phyloP scores from a whole-genome alignment of 208 protist genomes.

The Trypanosoma brucei region DNA sequence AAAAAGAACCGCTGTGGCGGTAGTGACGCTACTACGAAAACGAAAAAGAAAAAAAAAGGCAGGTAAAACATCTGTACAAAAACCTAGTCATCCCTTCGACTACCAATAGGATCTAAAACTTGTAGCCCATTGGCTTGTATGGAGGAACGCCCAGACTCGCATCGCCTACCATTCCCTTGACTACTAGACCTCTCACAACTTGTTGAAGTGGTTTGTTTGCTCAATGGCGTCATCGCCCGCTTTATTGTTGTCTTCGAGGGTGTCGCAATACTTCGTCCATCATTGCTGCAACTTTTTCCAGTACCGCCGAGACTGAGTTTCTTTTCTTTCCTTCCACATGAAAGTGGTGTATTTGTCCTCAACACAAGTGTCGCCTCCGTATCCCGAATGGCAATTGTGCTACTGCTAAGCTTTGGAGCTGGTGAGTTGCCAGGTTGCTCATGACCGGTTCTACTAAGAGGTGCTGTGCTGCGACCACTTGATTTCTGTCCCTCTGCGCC shows the following conservation, averaged over 20 bases:
- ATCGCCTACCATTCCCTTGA: too few relatives aligned
- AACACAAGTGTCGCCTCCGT: constrained; percentile 5
- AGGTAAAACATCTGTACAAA: too few relatives aligned
- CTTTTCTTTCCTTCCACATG: not conserved
- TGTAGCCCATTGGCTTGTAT: too few relatives aligned
- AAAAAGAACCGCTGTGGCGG: too few relatives aligned
- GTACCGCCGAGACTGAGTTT: not conserved
- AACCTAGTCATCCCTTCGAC: too few relatives aligned
- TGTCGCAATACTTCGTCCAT: not conserved
- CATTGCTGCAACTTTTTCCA: not conserved
- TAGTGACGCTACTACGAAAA: too few relatives aligned
- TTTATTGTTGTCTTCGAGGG: not conserved
- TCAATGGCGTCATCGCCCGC: not conserved
- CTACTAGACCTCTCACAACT: too few relatives aligned
- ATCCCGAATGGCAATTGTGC: constrained; percentile 3
- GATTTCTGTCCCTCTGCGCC: not conserved
- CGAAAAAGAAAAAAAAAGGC: too few relatives aligned
- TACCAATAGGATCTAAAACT: too few relatives aligned
- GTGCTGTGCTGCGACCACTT: not conserved
- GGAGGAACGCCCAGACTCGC: too few relatives aligned
- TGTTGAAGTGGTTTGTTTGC: not conserved
- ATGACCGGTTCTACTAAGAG: not conserved
- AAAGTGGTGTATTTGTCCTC: not conserved
- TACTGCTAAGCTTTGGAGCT: not conserved
- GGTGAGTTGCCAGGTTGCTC: not conserved